phyloP scores from a whole-genome alignment of 2,329 filamentous ascomycete genomes.

The Penicillium sp. region DNA sequence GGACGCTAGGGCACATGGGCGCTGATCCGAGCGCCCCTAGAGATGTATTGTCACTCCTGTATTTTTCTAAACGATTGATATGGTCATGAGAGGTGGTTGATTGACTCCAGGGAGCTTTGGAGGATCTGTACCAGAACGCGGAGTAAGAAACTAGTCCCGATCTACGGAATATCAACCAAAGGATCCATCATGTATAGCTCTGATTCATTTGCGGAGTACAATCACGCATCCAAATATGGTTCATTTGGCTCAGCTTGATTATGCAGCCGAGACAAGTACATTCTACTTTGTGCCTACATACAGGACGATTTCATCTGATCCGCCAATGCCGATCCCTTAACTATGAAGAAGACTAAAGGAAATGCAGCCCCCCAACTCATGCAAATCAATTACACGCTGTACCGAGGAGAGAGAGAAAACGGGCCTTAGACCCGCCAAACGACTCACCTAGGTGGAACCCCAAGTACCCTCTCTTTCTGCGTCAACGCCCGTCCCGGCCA shows the following conservation, averaged over 20 bases:
- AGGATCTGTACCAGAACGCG: background rate
- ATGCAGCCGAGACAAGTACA: background rate
- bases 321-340: slow-evolving; percentile 26
- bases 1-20: slow-evolving; percentile 17
- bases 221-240: background rate
- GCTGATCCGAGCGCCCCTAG: slow-evolving; percentile 21
- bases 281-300: no score
- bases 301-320: slow-evolving; percentile 23
- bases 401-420: slow-evolving; percentile 17
- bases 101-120: background rate
- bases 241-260: background rate
- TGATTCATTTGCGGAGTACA: background rate
- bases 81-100: background rate
- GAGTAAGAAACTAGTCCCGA: background rate
- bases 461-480: slow-evolving; percentile 25
- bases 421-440: slow-evolving; percentile 25
- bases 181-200: background rate
- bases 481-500: slow-evolving; percentile 24
- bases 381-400: background rate
- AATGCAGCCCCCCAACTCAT: background rate
- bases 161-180: no score
- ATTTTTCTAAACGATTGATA: background rate
- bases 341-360: background rate
- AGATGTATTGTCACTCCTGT: slow-evolving; percentile 5
- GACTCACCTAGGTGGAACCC: slow-evolving; percentile 15